Conservation (phyloP, 805 yeast genomes). For the Starmerella vaccinii region DNA sequence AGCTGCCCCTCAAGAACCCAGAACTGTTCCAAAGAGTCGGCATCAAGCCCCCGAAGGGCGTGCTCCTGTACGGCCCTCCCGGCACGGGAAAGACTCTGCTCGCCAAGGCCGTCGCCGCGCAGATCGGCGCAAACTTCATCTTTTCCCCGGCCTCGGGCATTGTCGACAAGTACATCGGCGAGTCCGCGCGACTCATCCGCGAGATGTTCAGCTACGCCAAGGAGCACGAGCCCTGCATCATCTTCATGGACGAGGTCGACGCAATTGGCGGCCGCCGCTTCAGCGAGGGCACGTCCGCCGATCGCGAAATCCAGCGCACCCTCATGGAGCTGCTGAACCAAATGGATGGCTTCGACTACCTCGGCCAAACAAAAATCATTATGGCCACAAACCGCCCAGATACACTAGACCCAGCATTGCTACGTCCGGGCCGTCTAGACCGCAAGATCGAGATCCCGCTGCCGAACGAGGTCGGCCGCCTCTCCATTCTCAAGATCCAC, state of each 20-base stretch:
- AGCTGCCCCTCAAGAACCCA: conserved; percentile 91
- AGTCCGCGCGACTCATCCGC: conserved; percentile 88
- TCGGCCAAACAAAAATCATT: conserved; percentile 93
- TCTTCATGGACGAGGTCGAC: conserved; percentile 97
- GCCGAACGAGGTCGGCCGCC: conserved; percentile 92
- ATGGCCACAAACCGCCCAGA: conserved; percentile 99
- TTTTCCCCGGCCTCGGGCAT: conserved; percentile 98
- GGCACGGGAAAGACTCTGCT: conserved; percentile 95
- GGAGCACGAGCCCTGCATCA: conserved; percentile 96
- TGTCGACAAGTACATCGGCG: conserved; percentile 97
- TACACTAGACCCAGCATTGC: conserved; percentile 90
- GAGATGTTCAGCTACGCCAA: conserved; percentile 97
- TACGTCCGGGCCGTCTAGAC: conserved; percentile 96
- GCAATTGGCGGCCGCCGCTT: conserved; percentile 98
- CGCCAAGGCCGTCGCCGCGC: conserved; percentile 97
- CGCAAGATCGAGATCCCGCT: conserved; percentile 90
- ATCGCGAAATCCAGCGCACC: conserved; percentile 96
- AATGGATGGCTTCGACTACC: conserved; percentile 96
- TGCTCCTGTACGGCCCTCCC: conserved; percentile 92
- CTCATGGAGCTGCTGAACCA: conserved; percentile 93
- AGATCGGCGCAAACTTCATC: conserved; percentile 94
- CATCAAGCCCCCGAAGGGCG: conserved; percentile 98
- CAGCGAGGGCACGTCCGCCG: conserved; percentile 96
- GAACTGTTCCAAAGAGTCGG: conserved; percentile 93
- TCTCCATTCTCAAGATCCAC: conserved; percentile 90